These are phyloP conservation scores for Rasamsonia emersonii DNA, from an alignment of 2,329 filamentous ascomycete genomes.

Conservation along the genomic window DNA sequence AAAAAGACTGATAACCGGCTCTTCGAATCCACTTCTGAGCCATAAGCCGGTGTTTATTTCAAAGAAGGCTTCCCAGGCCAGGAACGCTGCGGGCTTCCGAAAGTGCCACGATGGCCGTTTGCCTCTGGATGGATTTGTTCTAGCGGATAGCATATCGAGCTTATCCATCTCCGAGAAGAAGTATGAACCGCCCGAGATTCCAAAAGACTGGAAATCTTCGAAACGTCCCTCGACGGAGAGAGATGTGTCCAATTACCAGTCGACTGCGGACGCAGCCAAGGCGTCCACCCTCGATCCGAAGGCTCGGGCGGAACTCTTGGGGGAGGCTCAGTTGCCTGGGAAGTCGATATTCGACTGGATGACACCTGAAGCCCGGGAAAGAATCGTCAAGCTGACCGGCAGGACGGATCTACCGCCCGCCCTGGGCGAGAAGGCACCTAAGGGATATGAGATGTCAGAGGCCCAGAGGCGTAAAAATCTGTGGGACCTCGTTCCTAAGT, in stretches of 20 bases:
- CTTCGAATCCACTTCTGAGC: conserved; percentile 55
- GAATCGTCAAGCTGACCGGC: conserved; percentile 66
- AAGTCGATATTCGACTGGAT: conserved; percentile 97
- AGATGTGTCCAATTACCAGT: conserved; percentile 44
- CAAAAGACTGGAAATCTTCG: conserved; percentile 60
- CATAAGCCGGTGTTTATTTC: conserved; percentile 68
- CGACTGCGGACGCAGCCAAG: conserved; percentile 69
- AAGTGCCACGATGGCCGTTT: conserved; percentile 78
- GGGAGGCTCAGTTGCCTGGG: conserved; percentile 70
- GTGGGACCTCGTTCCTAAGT: conserved; percentile 50
- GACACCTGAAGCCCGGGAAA: conserved; percentile 65
- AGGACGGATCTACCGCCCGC: conserved; percentile 69
- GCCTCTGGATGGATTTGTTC: conserved; percentile 70
- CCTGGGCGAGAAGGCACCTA: conserved; percentile 60
- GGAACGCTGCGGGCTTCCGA: conserved; percentile 43
- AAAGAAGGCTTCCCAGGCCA: conserved; percentile 47
- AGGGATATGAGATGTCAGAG: conserved; percentile 54
- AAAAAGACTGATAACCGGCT: conserved; percentile 34
- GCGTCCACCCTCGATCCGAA: conserved; percentile 66
- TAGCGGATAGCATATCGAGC: conserved; percentile 49
- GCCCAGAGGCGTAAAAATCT: conserved; percentile 53
- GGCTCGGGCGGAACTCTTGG: conserved; percentile 68
- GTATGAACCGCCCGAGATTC: conserved; percentile 36
- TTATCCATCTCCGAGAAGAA: conserved; percentile 40
- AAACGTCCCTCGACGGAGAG: conserved; percentile 36